Evolutionary conservation across 805 yeast genomes (phyloP).

Genomic region (Ogataea angusta): DNA sequence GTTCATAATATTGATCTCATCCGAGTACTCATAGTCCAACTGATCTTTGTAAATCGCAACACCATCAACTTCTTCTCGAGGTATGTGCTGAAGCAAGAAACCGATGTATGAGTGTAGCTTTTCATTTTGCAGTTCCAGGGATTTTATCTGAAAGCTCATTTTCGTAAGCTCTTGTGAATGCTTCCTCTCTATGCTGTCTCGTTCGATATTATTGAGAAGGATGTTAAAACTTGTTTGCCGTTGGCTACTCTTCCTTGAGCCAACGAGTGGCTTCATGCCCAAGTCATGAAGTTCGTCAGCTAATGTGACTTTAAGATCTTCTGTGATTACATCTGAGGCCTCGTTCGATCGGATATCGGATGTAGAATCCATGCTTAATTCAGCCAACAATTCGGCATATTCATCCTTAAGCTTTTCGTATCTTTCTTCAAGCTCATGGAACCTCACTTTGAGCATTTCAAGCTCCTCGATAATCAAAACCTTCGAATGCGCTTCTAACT

Average conservation of each 20-base stretch:
- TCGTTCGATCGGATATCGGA: not conserved
- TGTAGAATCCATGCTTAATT: slow-evolving; percentile 16
- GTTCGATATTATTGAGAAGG: slow-evolving; percentile 25
- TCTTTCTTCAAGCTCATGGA: slow-evolving; percentile 25
- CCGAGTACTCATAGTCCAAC: slow-evolving; percentile 45
- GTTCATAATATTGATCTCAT: slow-evolving; percentile 47
- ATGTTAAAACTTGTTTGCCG: slow-evolving; percentile 26
- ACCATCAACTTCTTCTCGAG: slow-evolving; percentile 20
- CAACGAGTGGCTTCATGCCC: slow-evolving; percentile 3
- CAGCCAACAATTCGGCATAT: slow-evolving; percentile 28
- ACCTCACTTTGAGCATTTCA: slow-evolving; percentile 43
- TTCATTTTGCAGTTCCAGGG: slow-evolving; percentile 53
- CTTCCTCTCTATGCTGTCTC: slow-evolving; percentile 22
- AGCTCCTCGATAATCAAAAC: slow-evolving; percentile 52
- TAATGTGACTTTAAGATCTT: slow-evolving; percentile 11
- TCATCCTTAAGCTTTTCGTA: slow-evolving; percentile 29
- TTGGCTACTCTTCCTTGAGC: slow-evolving; percentile 19
- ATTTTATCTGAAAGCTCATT: slow-evolving; percentile 50
- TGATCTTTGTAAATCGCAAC: slow-evolving; percentile 23
- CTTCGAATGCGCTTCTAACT: slow-evolving; percentile 51
- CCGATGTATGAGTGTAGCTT: slow-evolving; percentile 56
- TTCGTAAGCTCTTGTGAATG: slow-evolving; percentile 47
- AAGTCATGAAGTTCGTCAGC: slow-evolving; percentile 22
- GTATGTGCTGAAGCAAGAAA: slow-evolving; percentile 47
- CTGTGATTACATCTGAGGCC: slow-evolving; percentile 2